These are phyloP conservation scores for Tolypocladium tropicale DNA, from an alignment of 2,329 filamentous ascomycete species.

Conservation along the genomic window DNA sequence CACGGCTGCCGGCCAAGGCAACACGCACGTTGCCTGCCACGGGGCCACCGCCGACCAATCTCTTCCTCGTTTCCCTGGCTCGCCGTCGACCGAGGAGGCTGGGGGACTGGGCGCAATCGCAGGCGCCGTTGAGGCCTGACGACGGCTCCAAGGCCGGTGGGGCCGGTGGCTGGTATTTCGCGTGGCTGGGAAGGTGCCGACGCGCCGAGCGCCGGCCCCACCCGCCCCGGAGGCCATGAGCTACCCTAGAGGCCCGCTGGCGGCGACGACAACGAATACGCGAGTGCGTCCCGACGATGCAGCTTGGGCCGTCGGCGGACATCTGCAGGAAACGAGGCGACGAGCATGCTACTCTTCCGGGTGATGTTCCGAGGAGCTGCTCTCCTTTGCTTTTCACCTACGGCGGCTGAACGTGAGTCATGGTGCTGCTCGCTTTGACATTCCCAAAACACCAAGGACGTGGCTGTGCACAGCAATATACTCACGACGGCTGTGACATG, in stretches of 20 bases:
- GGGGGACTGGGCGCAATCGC: background rate
- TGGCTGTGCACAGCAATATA: background rate
- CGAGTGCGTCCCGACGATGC: too few relatives aligned
- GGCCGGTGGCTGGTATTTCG: background rate
- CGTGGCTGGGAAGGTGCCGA: background rate
- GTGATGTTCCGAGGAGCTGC: too few relatives aligned
- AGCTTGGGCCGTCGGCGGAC: background rate
- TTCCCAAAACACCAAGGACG: background rate
- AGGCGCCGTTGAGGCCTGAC: background rate
- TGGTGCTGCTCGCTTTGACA: background rate
- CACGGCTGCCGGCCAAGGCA: background rate
- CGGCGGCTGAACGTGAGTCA: background rate
- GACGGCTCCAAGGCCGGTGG: background rate
- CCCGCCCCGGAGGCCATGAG: background rate
- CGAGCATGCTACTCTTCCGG: too few relatives aligned
- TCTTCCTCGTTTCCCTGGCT: background rate
- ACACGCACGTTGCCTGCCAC: background rate
- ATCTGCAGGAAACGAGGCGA: background rate
- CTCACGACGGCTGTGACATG: background rate
- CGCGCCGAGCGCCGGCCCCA: background rate
- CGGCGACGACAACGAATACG: background rate
- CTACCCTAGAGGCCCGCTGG: background rate
- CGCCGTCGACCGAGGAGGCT: background rate
- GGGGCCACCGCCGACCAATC: background rate
- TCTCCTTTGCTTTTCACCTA: too few relatives aligned